A percentile compares a stretch with the other conserved stretches of the same genome.
phyloP scores from a whole-genome alignment of 495 filamentous ascomycete genomes.

The Aspergillus carlsbadensis region DNA sequence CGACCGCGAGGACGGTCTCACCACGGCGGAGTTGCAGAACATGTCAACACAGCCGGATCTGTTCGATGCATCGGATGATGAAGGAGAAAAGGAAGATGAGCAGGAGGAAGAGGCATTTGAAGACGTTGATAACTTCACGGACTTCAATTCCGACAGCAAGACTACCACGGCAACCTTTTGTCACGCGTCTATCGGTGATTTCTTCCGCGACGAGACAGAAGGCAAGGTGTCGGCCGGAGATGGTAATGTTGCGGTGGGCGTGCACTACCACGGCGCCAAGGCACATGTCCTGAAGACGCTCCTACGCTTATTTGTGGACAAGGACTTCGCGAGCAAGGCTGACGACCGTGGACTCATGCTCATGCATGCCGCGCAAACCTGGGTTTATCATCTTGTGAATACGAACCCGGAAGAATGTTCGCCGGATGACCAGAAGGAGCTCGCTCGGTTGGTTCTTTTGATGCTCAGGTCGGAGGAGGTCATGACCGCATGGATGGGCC shows the following conservation, averaged over 20 bases:
- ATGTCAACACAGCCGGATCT: background rate
- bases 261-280: conserved; percentile 17
- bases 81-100: conserved; percentile 9
- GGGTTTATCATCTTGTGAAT: conserved; percentile 4
- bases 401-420: background rate
- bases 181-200: conserved; percentile 34
- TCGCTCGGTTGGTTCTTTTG: background rate
- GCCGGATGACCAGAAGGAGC: conserved; percentile 7
- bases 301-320: conserved; percentile 1
- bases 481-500: conserved; percentile 1
- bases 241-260: conserved; percentile 14
- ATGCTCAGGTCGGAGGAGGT: conserved; percentile 4
- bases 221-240: conserved; percentile 15
- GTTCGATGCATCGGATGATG: background rate
- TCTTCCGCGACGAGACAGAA: conserved; percentile 27
- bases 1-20: conserved; percentile 31
- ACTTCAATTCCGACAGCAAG: conserved; percentile 28
- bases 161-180: conserved; percentile 34
- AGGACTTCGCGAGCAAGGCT: conserved; percentile 1
- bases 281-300: conserved; percentile 9
- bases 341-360: background rate
- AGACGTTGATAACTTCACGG: conserved; percentile 19
- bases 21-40: conserved; percentile 27
- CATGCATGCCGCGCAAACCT: background rate
- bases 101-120: conserved; percentile 18